These are phyloP conservation scores for Hippophae gyantsensis DNA, from an alignment of 306 rosid species.

Conservation along the genomic window DNA sequence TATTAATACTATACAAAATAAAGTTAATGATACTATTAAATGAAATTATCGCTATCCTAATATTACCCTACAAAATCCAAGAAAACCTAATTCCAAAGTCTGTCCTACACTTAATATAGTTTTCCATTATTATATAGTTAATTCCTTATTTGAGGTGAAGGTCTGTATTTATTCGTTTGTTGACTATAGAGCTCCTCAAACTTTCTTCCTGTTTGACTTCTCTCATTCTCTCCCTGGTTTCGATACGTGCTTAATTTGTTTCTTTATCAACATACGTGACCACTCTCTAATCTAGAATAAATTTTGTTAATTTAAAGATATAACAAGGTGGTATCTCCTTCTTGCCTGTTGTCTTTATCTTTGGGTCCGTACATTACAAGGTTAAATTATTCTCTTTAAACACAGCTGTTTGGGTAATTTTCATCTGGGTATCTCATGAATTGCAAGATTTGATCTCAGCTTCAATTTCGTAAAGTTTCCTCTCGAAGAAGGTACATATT, in stretches of 20 bases:
- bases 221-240: slow-evolving; percentile 2
- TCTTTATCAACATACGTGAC: slow-evolving; percentile 30
- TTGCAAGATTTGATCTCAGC: slow-evolving; percentile 9
- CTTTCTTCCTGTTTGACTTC: neutral
- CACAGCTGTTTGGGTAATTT: slow-evolving; percentile 19
- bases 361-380: slow-evolving; percentile 2
- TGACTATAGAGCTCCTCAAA: neutral
- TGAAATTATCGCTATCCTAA: no score
- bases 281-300: slow-evolving; percentile 12
- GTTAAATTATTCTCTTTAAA: slow-evolving; percentile 22
- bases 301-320: slow-evolving; percentile 11
- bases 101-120: no score
- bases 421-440: slow-evolving; percentile 22
- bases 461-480: slow-evolving; percentile 11
- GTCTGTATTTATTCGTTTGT: slow-evolving; percentile 6
- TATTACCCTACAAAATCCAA: no score
- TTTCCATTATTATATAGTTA: no score
- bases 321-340: slow-evolving; percentile 23
- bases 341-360: slow-evolving; percentile 10
- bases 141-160: neutral
- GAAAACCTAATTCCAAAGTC: no score
- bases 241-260: slow-evolving; percentile 11
- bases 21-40: no score
- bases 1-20: no score
- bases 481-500: slow-evolving; percentile 27